phyloP scores from a whole-genome alignment of 805 yeast genomes.

The Metschnikowia gruessii region DNA sequence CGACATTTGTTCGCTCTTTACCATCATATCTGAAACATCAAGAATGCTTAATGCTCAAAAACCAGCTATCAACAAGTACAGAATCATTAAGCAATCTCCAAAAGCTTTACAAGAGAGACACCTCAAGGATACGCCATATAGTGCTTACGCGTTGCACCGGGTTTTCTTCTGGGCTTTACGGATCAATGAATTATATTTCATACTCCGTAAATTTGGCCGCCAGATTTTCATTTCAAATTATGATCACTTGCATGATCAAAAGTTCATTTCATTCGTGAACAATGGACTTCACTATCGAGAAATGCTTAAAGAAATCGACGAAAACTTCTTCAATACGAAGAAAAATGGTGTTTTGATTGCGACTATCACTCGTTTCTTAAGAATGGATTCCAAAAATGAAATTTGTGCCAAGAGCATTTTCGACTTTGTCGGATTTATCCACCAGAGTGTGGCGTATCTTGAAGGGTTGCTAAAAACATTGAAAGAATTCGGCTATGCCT shows the following conservation, averaged over 20 bases:
- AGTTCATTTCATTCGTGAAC: conserved; percentile 30
- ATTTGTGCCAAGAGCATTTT: conserved; percentile 34
- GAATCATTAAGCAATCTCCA: conserved; percentile 13
- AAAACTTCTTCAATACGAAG: conserved; percentile 41
- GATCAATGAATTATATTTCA: conserved; percentile 49
- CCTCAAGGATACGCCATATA: conserved; percentile 25
- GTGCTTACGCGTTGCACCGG: conserved; percentile 46
- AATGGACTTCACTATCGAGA: conserved; percentile 18
- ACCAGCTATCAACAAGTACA: conserved; percentile 12
- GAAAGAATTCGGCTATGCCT: conserved; percentile 37
- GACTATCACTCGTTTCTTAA: conserved; percentile 43
- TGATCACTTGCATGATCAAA: conserved; percentile 42
- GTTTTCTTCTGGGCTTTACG: conserved; percentile 44
- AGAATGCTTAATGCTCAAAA: conserved; percentile 27
- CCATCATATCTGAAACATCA: conserved; percentile 27
- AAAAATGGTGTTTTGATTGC: conserved; percentile 51
- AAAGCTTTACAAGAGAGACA: conserved; percentile 8
- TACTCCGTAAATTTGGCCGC: conserved; percentile 47
- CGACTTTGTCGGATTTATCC: conserved; percentile 42
- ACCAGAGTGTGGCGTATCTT: conserved; percentile 35
- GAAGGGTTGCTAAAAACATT: conserved; percentile 31
- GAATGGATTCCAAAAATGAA: conserved; percentile 37
- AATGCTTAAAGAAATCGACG: conserved; percentile 31
- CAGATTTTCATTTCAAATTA: conserved; percentile 45
- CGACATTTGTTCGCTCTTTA: conserved; percentile 34